Base-by-base conservation (phyloP, 129 eudicot species). In the Flaveria sonorensis region DNA sequence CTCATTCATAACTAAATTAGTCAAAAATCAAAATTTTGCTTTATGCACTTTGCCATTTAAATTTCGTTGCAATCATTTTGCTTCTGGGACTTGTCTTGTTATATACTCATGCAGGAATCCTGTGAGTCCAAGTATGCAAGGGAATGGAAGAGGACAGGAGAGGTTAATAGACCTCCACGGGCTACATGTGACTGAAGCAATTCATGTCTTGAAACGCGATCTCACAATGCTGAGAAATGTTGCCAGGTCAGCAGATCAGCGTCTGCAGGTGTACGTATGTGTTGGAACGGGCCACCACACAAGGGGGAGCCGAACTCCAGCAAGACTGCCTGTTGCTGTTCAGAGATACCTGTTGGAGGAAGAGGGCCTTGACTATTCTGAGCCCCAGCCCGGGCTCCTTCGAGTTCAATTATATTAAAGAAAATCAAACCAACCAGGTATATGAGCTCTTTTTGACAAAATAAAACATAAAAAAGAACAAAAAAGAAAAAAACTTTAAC, bases 211-310 rank as follows among this genome's bases (percentile, higher is more conserved):
- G 10, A 93, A 86, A 67, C 88, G 89, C 7, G 97, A 88, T 81
- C 89, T 93, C 48, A 70, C 90, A 13, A 72, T 82, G 73, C 68
- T 93, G 68, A 84, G 90, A 68, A 90, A 81, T 77, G 92, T 89
- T 24, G 96, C 96, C 72, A 90, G 98, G 84, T 88, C 89, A 60
- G 85, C 89, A n/a, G 98, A 88, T 40, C 96, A 88, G 53, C 89
- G 77, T 23, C 45, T 90, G 76, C 92, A 86, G 79, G 92, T 87
- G 66, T 93, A 85, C 81, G 84, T 93, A 70, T 85, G 96, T 77
- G 95, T 93, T 45, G 98, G 98, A 76, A 90, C 98, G 2, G 98
- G 96, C 7, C 98, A 88, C 85, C 96, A 90, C 80, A 93, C 90
- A 10, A 82, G 95, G 68, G 98, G 96, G 32, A 66, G 95, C 30